phyloP scores from a whole-genome alignment of 495 filamentous ascomycete genomes.

The Xylaria cubensis region DNA sequence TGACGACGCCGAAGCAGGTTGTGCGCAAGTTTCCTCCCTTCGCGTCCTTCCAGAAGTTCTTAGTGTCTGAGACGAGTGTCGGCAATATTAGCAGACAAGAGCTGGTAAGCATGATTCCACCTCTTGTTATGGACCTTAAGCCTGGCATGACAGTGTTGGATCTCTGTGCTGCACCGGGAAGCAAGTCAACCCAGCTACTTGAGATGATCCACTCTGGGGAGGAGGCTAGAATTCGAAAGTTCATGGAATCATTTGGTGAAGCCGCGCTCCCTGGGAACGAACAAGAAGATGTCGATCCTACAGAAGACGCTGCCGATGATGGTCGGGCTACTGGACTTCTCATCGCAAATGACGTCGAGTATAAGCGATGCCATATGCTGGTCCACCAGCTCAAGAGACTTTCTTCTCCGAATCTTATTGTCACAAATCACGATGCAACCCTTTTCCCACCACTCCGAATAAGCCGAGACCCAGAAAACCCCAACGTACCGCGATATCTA shows the following conservation, averaged over 20 bases:
- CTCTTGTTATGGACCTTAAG: constrained; percentile 86
- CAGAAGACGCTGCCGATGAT: constrained; percentile 70
- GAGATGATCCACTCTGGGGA: constrained; percentile 94
- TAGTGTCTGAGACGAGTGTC: constrained; percentile 96
- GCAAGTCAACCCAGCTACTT: constrained; percentile 93
- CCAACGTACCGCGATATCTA: constrained; percentile 70
- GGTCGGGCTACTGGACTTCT: constrained; percentile 89
- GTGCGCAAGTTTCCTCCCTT: constrained; percentile 91
- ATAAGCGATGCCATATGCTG: constrained; percentile 93
- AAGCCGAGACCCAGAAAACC: constrained; percentile 61
- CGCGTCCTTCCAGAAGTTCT: constrained; percentile 92
- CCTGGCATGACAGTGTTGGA: constrained; percentile 93
- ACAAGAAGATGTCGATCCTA: constrained; percentile 55
- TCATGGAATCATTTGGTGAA: constrained; percentile 59
- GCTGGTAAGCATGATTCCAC: constrained; percentile 98
- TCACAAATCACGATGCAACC: constrained; percentile 97
- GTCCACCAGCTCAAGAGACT: constrained; percentile 97
- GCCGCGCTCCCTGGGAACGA: constrained; percentile 55
- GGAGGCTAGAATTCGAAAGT: constrained; percentile 76
- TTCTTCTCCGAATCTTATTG: constrained; percentile 94
- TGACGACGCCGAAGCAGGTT: constrained; percentile 95
- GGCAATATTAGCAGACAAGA: constrained; percentile 98
- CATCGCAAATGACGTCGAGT: constrained; percentile 94
- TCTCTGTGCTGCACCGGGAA: constrained; percentile 94
- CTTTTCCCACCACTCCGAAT: constrained; percentile 91